A percentile compares a stretch with the other conserved stretches of the same genome.
phyloP scores from a whole-genome alignment of 176 grass and related monocot genomes.

The Aechmea fasciata region DNA sequence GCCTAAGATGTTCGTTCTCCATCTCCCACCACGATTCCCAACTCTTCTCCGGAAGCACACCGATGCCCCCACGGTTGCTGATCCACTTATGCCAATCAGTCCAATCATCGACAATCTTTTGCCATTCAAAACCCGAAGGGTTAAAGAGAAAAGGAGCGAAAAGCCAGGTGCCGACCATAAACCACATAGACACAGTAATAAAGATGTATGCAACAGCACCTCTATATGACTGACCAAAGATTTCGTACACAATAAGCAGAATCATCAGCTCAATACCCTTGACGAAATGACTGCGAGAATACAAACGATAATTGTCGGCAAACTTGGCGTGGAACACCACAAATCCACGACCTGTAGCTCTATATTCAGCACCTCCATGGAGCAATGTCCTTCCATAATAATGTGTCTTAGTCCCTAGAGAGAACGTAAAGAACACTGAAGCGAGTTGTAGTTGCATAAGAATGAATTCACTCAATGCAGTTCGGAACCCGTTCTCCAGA shows the following conservation, averaged over 20 bases:
- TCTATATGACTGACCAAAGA: constrained; percentile 83
- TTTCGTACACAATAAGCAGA: constrained; percentile 80
- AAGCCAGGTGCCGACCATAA: constrained; percentile 93
- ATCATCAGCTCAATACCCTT: constrained; percentile 88
- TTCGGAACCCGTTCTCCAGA: constrained; percentile 93
- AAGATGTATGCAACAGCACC: constrained; percentile 68
- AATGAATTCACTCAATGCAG: constrained; percentile 79
- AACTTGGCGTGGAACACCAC: constrained; percentile 98
- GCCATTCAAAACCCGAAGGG: constrained; percentile 97
- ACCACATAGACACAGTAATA: constrained; percentile 95
- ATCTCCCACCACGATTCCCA: constrained; percentile 98
- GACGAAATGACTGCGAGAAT: constrained; percentile 91
- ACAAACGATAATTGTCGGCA: constrained; percentile 74
- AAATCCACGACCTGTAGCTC: constrained; percentile 88
- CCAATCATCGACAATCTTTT: constrained; percentile 98
- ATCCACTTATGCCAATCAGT: constrained; percentile 99
- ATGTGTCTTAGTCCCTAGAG: constrained; percentile 89
- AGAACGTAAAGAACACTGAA: constrained; percentile 96
- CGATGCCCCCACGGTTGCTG: constrained; percentile 75
- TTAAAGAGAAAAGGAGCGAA: constrained; percentile 98
- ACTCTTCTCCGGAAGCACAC: constrained; percentile 65
- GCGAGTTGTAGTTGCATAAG: constrained; percentile 94
- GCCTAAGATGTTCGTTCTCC: constrained; percentile 69
- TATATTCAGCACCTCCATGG: constrained; percentile 89
- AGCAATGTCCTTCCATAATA: constrained; percentile 90